Conservation (phyloP, 2,329 filamentous ascomycete genomes). For the Davidsoniella virescens region DNA sequence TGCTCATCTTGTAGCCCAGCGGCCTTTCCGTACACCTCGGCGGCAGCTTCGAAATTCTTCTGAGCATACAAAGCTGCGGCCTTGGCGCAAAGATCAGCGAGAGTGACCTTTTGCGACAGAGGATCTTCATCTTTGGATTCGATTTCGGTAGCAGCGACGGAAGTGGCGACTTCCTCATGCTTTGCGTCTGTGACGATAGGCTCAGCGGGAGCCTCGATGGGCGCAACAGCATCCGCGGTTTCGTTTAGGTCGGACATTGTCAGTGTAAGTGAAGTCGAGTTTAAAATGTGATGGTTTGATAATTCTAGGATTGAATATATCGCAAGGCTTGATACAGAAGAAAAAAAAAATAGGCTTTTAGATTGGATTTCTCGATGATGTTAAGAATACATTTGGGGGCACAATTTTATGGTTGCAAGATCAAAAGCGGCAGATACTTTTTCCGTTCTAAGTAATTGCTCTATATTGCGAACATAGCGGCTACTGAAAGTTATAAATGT, state of each 20-base stretch:
- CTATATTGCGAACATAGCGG: not conserved
- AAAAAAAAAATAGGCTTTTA: not conserved
- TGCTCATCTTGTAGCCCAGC: slow-evolving; percentile 79
- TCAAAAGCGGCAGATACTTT: too few relatives aligned
- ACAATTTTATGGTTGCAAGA: too few relatives aligned
- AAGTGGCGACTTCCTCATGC: not conserved
- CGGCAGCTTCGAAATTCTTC: slow-evolving; percentile 73
- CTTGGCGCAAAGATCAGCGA: slow-evolving; percentile 63
- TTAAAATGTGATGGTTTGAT: not conserved
- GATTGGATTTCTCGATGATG: not conserved
- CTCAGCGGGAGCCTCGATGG: slow-evolving; percentile 1
- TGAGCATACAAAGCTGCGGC: slow-evolving; percentile 75
- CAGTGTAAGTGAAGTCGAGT: not conserved
- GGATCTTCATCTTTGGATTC: slow-evolving; percentile 13
- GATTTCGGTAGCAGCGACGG: not conserved
- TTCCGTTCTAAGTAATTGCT: too few relatives aligned
- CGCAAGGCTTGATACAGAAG: not conserved
- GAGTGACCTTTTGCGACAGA: slow-evolving; percentile 27
- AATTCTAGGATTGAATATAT: not conserved
- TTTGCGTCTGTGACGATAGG: not conserved
- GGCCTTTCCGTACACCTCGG: slow-evolving; percentile 76
- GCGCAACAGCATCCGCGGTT: not conserved
- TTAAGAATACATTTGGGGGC: too few relatives aligned
- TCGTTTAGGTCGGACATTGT: slow-evolving; percentile 10
- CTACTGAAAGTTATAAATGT: not conserved